Percentiles rank a stretch among this genome's conserved stretches.
Conservation (phyloP, 2,329 filamentous ascomycete species). For the Cladosporium sp. region DNA sequence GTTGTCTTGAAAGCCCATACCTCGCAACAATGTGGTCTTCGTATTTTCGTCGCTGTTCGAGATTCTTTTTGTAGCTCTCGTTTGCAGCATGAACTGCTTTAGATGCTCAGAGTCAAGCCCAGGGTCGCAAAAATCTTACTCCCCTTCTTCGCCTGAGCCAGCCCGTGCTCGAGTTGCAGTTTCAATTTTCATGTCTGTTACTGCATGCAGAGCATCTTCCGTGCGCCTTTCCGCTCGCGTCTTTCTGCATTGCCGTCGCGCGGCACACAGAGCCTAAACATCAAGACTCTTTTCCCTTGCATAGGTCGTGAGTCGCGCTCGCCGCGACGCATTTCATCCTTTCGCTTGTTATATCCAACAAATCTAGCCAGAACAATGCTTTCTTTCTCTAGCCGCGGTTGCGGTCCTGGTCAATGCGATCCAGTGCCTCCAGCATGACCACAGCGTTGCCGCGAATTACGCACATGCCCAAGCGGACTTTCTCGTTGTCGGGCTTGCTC, state of each 20-base stretch:
- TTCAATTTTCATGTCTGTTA: no score
- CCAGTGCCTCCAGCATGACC: constrained; percentile 78
- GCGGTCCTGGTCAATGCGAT: constrained; percentile 33
- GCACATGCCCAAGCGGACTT: constrained; percentile 67
- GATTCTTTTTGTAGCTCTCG: neutral
- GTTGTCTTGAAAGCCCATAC: no score
- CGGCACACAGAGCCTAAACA: neutral
- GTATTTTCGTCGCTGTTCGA: no score
- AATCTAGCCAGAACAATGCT: neutral
- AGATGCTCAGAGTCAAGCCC: no score
- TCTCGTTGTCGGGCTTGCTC: constrained; percentile 88
- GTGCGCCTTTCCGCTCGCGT: no score
- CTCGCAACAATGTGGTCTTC: no score
- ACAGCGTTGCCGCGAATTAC: constrained; percentile 97
- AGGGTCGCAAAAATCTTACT: no score
- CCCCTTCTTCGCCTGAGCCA: no score
- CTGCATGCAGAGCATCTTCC: no score
- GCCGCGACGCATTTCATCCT: neutral
- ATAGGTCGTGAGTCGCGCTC: neutral
- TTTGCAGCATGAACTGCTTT: no score
- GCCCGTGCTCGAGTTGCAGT: no score
- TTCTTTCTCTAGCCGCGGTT: constrained; percentile 11
- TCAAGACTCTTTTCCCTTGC: neutral
- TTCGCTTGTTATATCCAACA: neutral
- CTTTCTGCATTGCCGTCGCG: no score